Percentiles rank a stretch among this genome's conserved stretches.
Evolutionary conservation across 202 grass and related monocot species (phyloP).

Genomic region (Cymbopogon flexuosus): DNA sequence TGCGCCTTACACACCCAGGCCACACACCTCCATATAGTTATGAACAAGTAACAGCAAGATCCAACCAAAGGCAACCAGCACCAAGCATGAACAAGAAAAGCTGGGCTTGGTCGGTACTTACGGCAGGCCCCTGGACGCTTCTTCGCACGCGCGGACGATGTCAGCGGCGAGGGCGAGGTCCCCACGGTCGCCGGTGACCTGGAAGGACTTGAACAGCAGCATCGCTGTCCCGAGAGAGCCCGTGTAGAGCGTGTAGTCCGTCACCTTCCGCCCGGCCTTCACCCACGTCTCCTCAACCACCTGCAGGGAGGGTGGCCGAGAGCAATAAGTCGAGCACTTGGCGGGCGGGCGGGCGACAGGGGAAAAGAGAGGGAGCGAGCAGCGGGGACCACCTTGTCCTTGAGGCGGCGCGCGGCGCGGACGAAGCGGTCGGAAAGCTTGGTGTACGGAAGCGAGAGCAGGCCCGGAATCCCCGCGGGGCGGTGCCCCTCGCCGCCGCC

Average conservation of each 20-base stretch:
- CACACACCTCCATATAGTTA: slow-evolving; percentile 18
- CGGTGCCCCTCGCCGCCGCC: background rate
- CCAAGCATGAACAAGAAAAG: background rate
- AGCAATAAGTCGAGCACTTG: slow-evolving; percentile 37
- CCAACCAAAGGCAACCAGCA: background rate
- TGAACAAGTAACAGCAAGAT: background rate
- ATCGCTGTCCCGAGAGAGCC: slow-evolving; percentile 75
- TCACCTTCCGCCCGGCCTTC: slow-evolving; percentile 33
- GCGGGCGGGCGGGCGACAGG: background rate
- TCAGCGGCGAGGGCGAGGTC: slow-evolving; percentile 54
- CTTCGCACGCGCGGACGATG: slow-evolving; percentile 60
- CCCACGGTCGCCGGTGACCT: slow-evolving; percentile 41
- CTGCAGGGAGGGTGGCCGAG: slow-evolving; percentile 32
- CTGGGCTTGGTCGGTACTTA: slow-evolving; percentile 16
- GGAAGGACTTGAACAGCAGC: slow-evolving; percentile 81
- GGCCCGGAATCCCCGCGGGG: slow-evolving; percentile 28
- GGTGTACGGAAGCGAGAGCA: slow-evolving; percentile 68
- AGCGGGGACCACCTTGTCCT: slow-evolving; percentile 48
- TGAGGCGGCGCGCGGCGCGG: slow-evolving; percentile 56
- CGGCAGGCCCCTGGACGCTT: slow-evolving; percentile 60
- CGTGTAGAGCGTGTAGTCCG: slow-evolving; percentile 82
- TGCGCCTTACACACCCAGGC: slow-evolving; percentile 34
- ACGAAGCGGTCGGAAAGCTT: slow-evolving; percentile 51
- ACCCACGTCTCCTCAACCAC: slow-evolving; percentile 79
- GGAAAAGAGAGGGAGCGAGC: background rate